phyloP scores from a whole-genome alignment of 1,139 yeast genomes.

The Scheffersomyces cryptocercus region DNA sequence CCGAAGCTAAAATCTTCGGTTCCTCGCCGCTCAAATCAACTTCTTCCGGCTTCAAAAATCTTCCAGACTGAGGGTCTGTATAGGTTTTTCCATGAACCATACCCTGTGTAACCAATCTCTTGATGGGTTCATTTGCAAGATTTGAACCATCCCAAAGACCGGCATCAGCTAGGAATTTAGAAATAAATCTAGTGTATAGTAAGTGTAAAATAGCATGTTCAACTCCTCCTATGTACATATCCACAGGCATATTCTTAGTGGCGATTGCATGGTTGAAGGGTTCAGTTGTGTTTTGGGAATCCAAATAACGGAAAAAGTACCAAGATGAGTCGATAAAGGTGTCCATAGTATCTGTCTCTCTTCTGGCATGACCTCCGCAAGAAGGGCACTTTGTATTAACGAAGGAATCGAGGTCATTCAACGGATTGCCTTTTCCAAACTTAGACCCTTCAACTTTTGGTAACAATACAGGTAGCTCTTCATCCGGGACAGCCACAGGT shows the following conservation, averaged over 20 bases:
- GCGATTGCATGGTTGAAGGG: slow-evolving; percentile 61
- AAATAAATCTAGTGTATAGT: slow-evolving; percentile 77
- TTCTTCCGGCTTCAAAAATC: slow-evolving; percentile 79
- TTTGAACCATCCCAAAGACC: slow-evolving; percentile 51
- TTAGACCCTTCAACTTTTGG: slow-evolving; percentile 52
- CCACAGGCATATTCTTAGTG: slow-evolving; percentile 71
- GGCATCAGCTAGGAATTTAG: slow-evolving; percentile 70
- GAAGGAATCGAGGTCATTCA: slow-evolving; percentile 68
- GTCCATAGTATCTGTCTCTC: slow-evolving; percentile 98
- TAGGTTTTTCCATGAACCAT: slow-evolving; percentile 96
- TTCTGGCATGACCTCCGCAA: slow-evolving; percentile 71
- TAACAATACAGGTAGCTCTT: slow-evolving; percentile 75
- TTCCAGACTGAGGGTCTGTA: slow-evolving; percentile 68
- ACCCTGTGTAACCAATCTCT: slow-evolving; percentile 83
- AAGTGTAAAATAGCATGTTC: slow-evolving; percentile 95
- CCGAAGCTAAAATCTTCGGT: slow-evolving; percentile 53
- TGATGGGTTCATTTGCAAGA: slow-evolving; percentile 74
- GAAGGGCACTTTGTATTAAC: slow-evolving; percentile 76
- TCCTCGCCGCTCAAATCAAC: slow-evolving; percentile 41
- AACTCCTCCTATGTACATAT: slow-evolving; percentile 89
- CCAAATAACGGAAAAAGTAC: slow-evolving; percentile 87
- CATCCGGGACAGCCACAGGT: slow-evolving; percentile 84
- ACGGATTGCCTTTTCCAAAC: slow-evolving; percentile 68
- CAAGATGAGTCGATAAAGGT: slow-evolving; percentile 97
- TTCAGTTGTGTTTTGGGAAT: slow-evolving; percentile 55